A percentile compares a stretch with the other conserved stretches of the same genome.
phyloP scores from a whole-genome alignment of 768 basidiomycete species.

The Boletus sensibilis region DNA sequence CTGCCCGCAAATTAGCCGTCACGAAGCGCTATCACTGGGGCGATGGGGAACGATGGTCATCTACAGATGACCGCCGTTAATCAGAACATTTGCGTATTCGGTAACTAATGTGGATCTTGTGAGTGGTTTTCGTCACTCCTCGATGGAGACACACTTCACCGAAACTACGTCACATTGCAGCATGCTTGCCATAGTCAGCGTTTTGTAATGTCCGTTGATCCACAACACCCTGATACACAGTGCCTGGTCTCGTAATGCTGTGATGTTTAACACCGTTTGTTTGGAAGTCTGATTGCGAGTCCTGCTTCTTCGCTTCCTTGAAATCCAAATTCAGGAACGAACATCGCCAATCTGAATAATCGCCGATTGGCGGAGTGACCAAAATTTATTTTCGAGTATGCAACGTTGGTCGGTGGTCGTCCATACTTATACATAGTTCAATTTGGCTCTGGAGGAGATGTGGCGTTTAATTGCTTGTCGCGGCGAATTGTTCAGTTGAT shows the following conservation, averaged over 20 bases:
- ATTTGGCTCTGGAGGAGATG: slow-evolving; percentile 18
- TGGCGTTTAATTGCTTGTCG: slow-evolving; percentile 24
- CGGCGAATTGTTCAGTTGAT: not conserved
- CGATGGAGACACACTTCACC: slow-evolving; percentile 9
- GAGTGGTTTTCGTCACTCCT: slow-evolving; percentile 16
- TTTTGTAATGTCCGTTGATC: slow-evolving; percentile 30
- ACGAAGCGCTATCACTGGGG: slow-evolving; percentile 39
- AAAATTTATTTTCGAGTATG: not conserved
- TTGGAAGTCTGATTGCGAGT: not conserved
- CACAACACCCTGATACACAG: slow-evolving; percentile 10
- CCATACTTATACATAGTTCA: slow-evolving; percentile 1
- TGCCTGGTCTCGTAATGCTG: slow-evolving; percentile 16
- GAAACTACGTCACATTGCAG: slow-evolving; percentile 20
- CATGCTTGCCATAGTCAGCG: slow-evolving; percentile 9
- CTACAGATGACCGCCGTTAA: slow-evolving; percentile 10
- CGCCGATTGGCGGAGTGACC: not conserved
- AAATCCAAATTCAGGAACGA: not conserved
- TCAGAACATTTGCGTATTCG: slow-evolving; percentile 6
- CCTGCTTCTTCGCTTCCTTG: slow-evolving; percentile 2
- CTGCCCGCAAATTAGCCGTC: slow-evolving; percentile 39
- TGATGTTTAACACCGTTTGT: slow-evolving; percentile 1
- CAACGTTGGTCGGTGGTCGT: slow-evolving; percentile 1
- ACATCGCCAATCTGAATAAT: slow-evolving; percentile 2
- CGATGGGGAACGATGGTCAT: slow-evolving; percentile 36
- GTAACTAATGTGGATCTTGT: slow-evolving; percentile 21